These are phyloP conservation scores for Mycosarcoma mackinlayi DNA, from an alignment of 1,284 basidiomycete genomes.

Conservation along the genomic window DNA sequence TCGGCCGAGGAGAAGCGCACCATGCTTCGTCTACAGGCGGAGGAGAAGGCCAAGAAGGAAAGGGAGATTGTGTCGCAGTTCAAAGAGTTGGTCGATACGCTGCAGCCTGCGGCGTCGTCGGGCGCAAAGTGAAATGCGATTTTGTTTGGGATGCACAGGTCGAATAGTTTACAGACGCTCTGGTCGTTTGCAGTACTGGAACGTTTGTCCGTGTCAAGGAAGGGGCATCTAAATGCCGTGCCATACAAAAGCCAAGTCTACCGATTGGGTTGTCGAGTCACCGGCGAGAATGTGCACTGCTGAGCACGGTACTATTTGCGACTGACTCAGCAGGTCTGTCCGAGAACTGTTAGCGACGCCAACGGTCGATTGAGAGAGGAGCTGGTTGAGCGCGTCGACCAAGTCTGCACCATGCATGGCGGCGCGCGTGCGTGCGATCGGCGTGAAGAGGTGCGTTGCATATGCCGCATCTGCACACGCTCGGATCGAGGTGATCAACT, in stretches of 20 bases:
- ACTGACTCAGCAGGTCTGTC: not conserved
- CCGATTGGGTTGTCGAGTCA: slow-evolving; percentile 2
- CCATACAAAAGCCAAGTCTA: slow-evolving; percentile 40
- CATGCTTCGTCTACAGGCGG: slow-evolving; percentile 89
- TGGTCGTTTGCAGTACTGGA: too few species aligned
- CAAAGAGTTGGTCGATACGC: slow-evolving; percentile 59
- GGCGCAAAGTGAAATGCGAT: not conserved
- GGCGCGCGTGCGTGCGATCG: not conserved
- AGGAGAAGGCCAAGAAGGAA: slow-evolving; percentile 90
- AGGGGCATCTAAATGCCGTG: slow-evolving; percentile 28
- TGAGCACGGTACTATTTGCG: slow-evolving; percentile 25
- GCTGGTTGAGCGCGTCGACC: slow-evolving; percentile 1
- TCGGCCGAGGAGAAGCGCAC: slow-evolving; percentile 92
- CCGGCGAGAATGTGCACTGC: slow-evolving; percentile 8
- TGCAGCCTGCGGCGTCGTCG: slow-evolving; percentile 22
- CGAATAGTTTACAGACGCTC: too few species aligned
- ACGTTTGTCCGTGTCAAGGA: too few species aligned
- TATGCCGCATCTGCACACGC: slow-evolving; percentile 4
- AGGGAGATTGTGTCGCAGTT: slow-evolving; percentile 71
- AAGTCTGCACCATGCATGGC: not conserved
- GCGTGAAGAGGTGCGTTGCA: slow-evolving; percentile 23
- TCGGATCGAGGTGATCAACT: not conserved
- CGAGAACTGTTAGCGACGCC: not conserved
- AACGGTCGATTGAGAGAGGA: not conserved
- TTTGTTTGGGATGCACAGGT: too few species aligned